A percentile compares a stretch with the other conserved stretches of the same genome.
These are phyloP conservation scores for Malbranchea cinnamomea DNA, from an alignment of 2,329 filamentous ascomycete species.

Conservation along the genomic window DNA sequence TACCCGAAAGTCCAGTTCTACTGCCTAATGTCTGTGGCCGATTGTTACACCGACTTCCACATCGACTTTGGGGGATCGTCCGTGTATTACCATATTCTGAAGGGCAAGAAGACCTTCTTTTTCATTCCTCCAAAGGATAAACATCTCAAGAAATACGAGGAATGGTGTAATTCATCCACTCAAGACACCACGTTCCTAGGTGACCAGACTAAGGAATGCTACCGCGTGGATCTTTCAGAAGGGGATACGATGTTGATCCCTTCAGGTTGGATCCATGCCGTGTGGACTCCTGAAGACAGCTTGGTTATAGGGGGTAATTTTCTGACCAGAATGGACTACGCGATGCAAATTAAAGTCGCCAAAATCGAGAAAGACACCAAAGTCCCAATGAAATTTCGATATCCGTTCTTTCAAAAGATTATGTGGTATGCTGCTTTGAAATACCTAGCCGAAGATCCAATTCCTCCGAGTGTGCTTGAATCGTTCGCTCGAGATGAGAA, in stretches of 20 bases:
- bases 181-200: conserved; percentile 53
- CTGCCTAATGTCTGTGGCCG: conserved; percentile 55
- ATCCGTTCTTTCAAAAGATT: conserved; percentile 54
- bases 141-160: conserved; percentile 54
- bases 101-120: conserved; percentile 55
- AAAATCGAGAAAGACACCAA: conserved; percentile 54
- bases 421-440: conserved; percentile 53
- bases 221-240: conserved; percentile 48
- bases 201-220: conserved; percentile 50
- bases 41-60: conserved; percentile 59
- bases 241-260: conserved; percentile 59
- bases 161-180: conserved; percentile 52
- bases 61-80: conserved; percentile 59
- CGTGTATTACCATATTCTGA: conserved; percentile 55
- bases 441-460: conserved; percentile 48
- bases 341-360: conserved; percentile 50
- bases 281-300: conserved; percentile 56
- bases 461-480: conserved; percentile 42
- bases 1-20: conserved; percentile 53
- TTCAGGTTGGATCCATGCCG: conserved; percentile 57
- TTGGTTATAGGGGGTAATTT: conserved; percentile 59
- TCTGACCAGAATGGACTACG: conserved; percentile 48
- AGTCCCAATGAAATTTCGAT: conserved; percentile 49
- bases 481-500: conserved; percentile 40
- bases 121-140: conserved; percentile 56